Base-by-base conservation (phyloP, 129 eudicot genomes). In the Deinandra increscens region DNA sequence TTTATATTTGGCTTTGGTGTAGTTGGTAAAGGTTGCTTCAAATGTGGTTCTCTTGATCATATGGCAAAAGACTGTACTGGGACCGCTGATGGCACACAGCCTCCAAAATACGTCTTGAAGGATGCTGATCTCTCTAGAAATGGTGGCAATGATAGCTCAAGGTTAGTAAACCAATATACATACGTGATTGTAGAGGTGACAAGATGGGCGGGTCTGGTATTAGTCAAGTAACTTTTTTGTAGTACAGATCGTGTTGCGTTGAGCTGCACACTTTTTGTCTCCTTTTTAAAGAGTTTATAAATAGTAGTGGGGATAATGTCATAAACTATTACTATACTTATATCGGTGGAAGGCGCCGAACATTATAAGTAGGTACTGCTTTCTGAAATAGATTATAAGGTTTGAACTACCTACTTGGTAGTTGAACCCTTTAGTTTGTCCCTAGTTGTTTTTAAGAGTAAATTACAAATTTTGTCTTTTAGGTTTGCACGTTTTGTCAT, bases 31-130 rank as follows among this genome's bases (percentile, higher is more conserved):
- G 94, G 98, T 43, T 88, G 96, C 79, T 92, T 84, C 64, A 92
- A 92, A 77, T 92, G 98, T 74, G 98, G 98, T 55, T 85, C 96
- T 26, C 75, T 72, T 54, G 98, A 88, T 83, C 98, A 92, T 76
- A 81, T 88, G 63, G 95, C 96, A 45, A 92, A 75, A 75, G 98
- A 92, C 63, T 92, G 98, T 70, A 63, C 86, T 2, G 91, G 85
- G 45, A 86, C 70, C 75, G 67, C 87, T 22, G 78, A 82, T 61
- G 70, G 60, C 14, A 74, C 72, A 61, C 78, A 72, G 58, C 80
- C 84, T 69, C 82, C 85, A 39, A 92, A 88, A 56, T 92, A 76
- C 77, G 66, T 71, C 54, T 60, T 92, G 55, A 92, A 88, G 80
- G 95, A 92, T 37, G 84, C 75, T 68, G 82, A 84, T 69, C 23